Conservation (phyloP, 225 moss, liverwort and hornwort species). For the Pseudisothecium myosuroides region DNA sequence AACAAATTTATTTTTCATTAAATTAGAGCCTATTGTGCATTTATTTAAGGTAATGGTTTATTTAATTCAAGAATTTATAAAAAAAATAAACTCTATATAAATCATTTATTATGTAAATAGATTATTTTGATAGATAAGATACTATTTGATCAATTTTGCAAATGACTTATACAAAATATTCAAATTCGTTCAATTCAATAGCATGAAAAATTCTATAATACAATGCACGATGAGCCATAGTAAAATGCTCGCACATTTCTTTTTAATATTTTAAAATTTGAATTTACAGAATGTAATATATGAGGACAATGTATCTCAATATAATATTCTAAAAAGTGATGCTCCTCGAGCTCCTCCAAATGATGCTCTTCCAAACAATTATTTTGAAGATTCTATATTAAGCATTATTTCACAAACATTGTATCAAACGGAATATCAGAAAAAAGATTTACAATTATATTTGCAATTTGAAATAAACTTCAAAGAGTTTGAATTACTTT, state of each 20-base stretch:
- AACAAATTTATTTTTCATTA: background rate
- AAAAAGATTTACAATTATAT: background rate
- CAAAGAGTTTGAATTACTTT: constrained; percentile 18
- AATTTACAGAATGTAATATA: background rate
- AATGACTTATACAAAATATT: too few species aligned
- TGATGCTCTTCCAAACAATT: background rate
- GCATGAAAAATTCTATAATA: too few species aligned
- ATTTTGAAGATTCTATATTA: constrained; percentile 6
- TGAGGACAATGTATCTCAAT: background rate
- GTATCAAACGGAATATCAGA: background rate
- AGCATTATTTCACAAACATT: background rate
- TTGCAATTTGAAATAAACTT: constrained; percentile 15
- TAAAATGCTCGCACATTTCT: background rate
- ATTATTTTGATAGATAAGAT: background rate
- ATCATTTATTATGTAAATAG: background rate
- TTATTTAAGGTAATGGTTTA: background rate
- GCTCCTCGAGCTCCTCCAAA: background rate
- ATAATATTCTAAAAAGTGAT: background rate
- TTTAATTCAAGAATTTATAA: too few species aligned
- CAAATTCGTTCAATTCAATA: too few species aligned
- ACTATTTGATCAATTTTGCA: background rate
- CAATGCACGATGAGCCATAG: background rate
- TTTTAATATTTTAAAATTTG: too few species aligned
- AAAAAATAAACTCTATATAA: too few species aligned
- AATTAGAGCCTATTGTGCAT: background rate